A percentile compares a stretch with the other conserved stretches of the same genome.
Evolutionary conservation across 164 flowering plant genomes (phyloP).

Genomic region (Macadamia integrifolia): DNA sequence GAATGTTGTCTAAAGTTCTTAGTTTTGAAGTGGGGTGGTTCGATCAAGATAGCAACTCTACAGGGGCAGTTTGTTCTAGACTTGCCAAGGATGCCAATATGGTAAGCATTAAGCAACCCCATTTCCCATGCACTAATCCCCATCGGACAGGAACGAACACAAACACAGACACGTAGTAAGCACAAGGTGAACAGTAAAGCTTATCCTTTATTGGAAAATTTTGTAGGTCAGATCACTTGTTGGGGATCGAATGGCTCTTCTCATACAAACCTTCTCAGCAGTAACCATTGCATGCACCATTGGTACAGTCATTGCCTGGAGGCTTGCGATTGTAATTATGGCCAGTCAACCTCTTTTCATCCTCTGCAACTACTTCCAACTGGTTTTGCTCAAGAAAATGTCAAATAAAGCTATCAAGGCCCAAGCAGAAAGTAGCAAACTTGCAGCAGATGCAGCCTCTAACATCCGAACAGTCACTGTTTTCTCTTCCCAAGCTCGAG

Average conservation of each 20-base stretch:
- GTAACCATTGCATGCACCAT: slow-evolving; percentile 27
- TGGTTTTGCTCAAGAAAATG: slow-evolving; percentile 33
- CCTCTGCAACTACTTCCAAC: slow-evolving; percentile 30
- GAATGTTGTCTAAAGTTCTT: slow-evolving; percentile 42
- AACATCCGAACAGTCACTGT: slow-evolving; percentile 50
- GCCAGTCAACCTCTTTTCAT: slow-evolving; percentile 42
- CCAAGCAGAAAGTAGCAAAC: slow-evolving; percentile 43
- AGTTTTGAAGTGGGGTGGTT: slow-evolving; percentile 64
- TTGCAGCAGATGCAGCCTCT: slow-evolving; percentile 43
- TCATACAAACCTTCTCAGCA: slow-evolving; percentile 28
- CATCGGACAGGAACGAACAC: too few relatives aligned
- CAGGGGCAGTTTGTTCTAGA: slow-evolving; percentile 45
- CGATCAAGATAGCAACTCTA: slow-evolving; percentile 50
- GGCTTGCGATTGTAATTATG: slow-evolving; percentile 34
- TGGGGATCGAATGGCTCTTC: slow-evolving; percentile 40
- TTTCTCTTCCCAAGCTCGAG: slow-evolving; percentile 41
- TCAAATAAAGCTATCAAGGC: slow-evolving; percentile 32
- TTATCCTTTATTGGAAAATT: too few relatives aligned
- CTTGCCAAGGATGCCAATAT: slow-evolving; percentile 46
- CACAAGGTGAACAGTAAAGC: too few relatives aligned
- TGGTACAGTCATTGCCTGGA: slow-evolving; percentile 35
- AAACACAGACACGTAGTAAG: too few relatives aligned
- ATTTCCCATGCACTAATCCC: too few relatives aligned
- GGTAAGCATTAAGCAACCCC: not conserved
- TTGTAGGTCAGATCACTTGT: slow-evolving; percentile 31